Conservation (phyloP, 257 asterid species). For the Solanum virginianum region DNA sequence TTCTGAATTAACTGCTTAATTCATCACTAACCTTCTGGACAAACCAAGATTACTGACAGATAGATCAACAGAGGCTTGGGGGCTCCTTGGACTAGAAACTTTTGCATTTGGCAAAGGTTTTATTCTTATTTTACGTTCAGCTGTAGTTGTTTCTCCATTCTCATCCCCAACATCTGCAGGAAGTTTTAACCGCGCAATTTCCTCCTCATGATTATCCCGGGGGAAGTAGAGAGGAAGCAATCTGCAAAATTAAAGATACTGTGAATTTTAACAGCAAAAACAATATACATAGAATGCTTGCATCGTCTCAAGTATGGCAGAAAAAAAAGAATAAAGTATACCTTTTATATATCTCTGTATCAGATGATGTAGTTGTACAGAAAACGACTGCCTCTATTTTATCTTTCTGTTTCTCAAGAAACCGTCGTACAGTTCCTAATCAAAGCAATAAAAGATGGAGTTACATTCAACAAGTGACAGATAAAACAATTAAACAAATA, state of each 20-base stretch:
- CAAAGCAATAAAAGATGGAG: constrained; percentile 6
- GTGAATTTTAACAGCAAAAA: neutral
- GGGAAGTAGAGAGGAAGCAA: constrained; percentile 98
- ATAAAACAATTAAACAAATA: neutral
- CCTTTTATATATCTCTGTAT: constrained; percentile 97
- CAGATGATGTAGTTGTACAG: constrained; percentile 69
- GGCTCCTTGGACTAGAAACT: constrained; percentile 28
- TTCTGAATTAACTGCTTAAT: neutral
- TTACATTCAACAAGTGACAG: neutral
- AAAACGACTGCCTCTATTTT: constrained; percentile 69
- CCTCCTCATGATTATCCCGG: constrained; percentile 81
- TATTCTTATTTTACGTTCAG: constrained; percentile 94
- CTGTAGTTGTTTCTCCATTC: constrained; percentile 87
- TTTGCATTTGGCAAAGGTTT: constrained; percentile 73
- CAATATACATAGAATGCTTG: neutral
- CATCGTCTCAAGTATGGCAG: neutral
- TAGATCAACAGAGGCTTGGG: constrained; percentile 37
- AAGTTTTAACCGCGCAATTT: constrained; percentile 63
- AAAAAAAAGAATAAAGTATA: constrained; percentile 4
- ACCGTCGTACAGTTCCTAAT: constrained; percentile 87
- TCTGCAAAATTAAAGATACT: constrained; percentile 16
- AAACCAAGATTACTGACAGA: constrained; percentile 50
- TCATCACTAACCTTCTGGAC: constrained; percentile 45
- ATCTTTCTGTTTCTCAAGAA: constrained; percentile 88
- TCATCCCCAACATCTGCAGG: constrained; percentile 99